Base-by-base conservation (phyloP, 2,329 filamentous ascomycete genomes). In the Eutypa lata region DNA sequence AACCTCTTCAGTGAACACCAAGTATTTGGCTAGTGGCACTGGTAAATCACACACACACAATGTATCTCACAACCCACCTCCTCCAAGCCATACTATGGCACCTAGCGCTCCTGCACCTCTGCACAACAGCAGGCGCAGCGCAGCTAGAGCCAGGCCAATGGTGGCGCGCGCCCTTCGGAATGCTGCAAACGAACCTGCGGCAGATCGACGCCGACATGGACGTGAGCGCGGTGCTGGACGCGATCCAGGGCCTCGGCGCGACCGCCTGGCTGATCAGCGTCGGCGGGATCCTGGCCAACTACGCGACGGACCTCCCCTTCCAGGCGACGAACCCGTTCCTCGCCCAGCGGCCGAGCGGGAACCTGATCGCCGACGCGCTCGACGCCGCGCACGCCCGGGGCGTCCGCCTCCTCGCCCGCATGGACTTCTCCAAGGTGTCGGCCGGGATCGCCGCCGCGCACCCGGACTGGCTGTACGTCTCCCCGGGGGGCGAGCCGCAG, bases 351-450 rank as follows among this genome's bases (percentile, higher is more conserved):
- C n/a, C 18, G 14, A 57, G 56, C 46, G 54, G 54, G 16, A 52
- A 58, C 42, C 42, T 58, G n/a, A 50, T 58, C 45, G 31, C 16
- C 18, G 56, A 59, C 38, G 48, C 53, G 1, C 19, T 59, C 5
- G 43, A 51, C 31, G 55, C 55, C 13, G 55, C 55, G 7, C 45
- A 45, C n/a, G 10, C 53, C 2, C 18, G 53, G 11, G 51, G 46
- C 0, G 47, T 59, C 14, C 48, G 57, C 14, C 18, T 59, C 1
- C 48, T 57, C 7, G 57, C 37, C 16, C 50, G 57, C 18, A 57
- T 59, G 51, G 57, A 59, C 49, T 59, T 57, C 50, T 57, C 51
- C 14, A 59, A 59, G 33, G 47, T 57, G 3, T 48, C 52, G 14
- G 46, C 19, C 16, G 13, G 37, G 1, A 51, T 57, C 37, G 57